Percentiles rank a stretch among this genome's conserved stretches.
phyloP scores from a whole-genome alignment of 495 filamentous ascomycete species.

The Penicillium bialowiezense region DNA sequence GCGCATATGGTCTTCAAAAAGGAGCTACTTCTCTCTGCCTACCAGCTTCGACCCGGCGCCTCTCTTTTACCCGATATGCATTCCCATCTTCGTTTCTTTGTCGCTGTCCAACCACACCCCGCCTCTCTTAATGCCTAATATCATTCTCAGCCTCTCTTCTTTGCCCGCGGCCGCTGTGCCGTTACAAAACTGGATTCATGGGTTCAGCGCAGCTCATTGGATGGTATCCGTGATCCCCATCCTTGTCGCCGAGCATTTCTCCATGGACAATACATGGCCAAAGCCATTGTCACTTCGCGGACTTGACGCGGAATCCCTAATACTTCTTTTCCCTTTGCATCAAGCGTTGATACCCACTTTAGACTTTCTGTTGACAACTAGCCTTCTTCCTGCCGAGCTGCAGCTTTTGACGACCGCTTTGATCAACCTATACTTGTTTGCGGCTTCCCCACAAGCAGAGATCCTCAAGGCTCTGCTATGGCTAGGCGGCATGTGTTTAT shows the following conservation, averaged over 20 bases:
- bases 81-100: constrained; percentile 75
- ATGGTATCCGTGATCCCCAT: constrained; percentile 62
- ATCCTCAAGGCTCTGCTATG: constrained; percentile 83
- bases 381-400: constrained; percentile 78
- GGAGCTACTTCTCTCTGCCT: constrained; percentile 54
- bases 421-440: constrained; percentile 77
- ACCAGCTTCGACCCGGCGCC: constrained; percentile 86
- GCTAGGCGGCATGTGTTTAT: constrained; percentile 77
- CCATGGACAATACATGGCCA: constrained; percentile 21
- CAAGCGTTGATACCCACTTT: constrained; percentile 72
- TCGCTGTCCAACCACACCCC: constrained; percentile 61
- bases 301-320: constrained; percentile 58
- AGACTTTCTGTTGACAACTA: constrained; percentile 79
- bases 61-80: constrained; percentile 75
- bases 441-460: constrained; percentile 75
- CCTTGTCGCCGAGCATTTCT: constrained; percentile 46
- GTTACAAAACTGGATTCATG: constrained; percentile 46
- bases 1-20: constrained; percentile 21
- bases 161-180: constrained; percentile 74
- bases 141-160: constrained; percentile 75
- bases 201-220: constrained; percentile 69
- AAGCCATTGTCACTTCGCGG: constrained; percentile 38
- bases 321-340: constrained; percentile 80
- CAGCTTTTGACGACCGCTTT: constrained; percentile 80
- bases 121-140: constrained; percentile 66